A percentile compares a stretch with the other conserved stretches of the same genome.
These are phyloP conservation scores for Fusarium begoniae DNA, from an alignment of 2,329 filamentous ascomycete genomes.

Conservation along the genomic window DNA sequence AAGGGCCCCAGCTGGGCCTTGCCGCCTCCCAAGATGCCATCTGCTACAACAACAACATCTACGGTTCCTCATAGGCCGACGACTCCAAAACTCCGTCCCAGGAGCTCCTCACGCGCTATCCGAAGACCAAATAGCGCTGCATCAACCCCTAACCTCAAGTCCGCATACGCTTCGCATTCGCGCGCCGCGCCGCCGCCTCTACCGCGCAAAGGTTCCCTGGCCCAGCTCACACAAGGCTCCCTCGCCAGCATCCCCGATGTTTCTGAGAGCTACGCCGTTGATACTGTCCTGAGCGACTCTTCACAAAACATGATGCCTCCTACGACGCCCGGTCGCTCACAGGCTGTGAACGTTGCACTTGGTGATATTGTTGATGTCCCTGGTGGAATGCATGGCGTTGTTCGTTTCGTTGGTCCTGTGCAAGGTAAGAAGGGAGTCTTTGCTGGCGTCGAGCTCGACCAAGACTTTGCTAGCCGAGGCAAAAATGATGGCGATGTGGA, in stretches of 20 bases:
- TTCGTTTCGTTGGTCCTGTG: constrained; percentile 89
- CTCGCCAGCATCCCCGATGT: constrained; percentile 74
- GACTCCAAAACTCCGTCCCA: constrained; percentile 33
- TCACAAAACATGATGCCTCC: constrained; percentile 61
- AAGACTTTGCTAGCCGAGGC: constrained; percentile 81
- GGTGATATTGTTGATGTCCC: constrained; percentile 92
- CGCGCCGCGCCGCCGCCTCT: constrained; percentile 59
- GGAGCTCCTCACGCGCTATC: constrained; percentile 50
- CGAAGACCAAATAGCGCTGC: constrained; percentile 58
- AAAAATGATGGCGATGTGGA: constrained; percentile 98
- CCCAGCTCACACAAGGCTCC: constrained; percentile 71
- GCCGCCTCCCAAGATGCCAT: constrained; percentile 39
- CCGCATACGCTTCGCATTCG: constrained; percentile 60
- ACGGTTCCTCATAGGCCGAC: constrained; percentile 25
- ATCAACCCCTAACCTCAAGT: constrained; percentile 68
- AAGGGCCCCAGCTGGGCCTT: constrained; percentile 38
- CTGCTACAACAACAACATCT: constrained; percentile 40
- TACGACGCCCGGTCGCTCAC: constrained; percentile 62
- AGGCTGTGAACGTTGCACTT: constrained; percentile 67
- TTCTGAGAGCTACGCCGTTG: constrained; percentile 69
- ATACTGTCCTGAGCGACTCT: constrained; percentile 57
- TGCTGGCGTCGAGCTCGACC: constrained; percentile 87
- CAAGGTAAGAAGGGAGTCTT: constrained; percentile 91
- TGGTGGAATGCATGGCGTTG: constrained; percentile 88
- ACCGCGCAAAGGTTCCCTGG: constrained; percentile 76